These are phyloP conservation scores for Tephrocybe sp. DNA, from an alignment of 768 basidiomycete species.

Conservation along the genomic window DNA sequence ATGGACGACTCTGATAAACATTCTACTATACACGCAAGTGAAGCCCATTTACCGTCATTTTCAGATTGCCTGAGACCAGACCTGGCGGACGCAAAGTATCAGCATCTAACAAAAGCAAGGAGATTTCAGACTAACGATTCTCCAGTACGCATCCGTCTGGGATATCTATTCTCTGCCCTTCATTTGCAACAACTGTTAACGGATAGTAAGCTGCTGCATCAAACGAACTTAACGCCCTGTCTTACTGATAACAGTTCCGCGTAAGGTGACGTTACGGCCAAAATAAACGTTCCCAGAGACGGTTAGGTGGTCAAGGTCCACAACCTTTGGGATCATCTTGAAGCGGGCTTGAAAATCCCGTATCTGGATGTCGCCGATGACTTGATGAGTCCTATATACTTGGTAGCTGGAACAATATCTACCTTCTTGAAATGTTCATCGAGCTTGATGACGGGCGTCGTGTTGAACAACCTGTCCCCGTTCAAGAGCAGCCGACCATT, in stretches of 20 bases:
- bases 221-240: too few species aligned
- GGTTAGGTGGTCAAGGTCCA: conserved; percentile 82
- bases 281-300: conserved; percentile 78
- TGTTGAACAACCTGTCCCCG: conserved; percentile 60
- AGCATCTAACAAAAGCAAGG: not conserved
- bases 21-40: too few species aligned
- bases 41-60: conserved; percentile 55
- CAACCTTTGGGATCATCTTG: conserved; percentile 74
- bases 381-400: not conserved
- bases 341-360: conserved; percentile 78
- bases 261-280: conserved; percentile 66
- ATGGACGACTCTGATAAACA: too few species aligned
- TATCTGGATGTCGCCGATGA: conserved; percentile 40
- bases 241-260: conserved; percentile 75
- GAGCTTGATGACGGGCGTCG: conserved; percentile 79
- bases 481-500: conserved; percentile 75
- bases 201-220: too few species aligned
- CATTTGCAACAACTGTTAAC: conserved; percentile 56
- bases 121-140: conserved; percentile 38
- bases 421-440: conserved; percentile 87
- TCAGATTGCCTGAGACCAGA: conserved; percentile 73
- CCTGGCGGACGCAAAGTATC: conserved; percentile 40
- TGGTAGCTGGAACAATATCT: conserved; percentile 27
- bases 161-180: conserved; percentile 64
- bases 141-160: conserved; percentile 66